Evolutionary conservation across 306 rosid species (phyloP).

Genomic region (Cicer cuneatum): DNA sequence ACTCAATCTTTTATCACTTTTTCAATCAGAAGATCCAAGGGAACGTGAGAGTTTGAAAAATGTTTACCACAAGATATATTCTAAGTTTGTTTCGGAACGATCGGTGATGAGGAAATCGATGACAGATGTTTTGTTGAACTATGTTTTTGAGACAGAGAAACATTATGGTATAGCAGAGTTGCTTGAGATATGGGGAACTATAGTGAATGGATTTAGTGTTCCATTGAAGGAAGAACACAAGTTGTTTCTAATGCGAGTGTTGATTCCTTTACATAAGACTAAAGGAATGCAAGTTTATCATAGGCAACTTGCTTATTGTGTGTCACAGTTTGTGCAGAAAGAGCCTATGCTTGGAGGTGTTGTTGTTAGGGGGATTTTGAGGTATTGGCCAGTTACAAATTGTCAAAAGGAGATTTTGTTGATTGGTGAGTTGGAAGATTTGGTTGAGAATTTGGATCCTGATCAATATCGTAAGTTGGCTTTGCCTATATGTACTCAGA

Average conservation of each 20-base stretch:
- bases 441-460: slow-evolving; percentile 75
- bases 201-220: slow-evolving; percentile 81
- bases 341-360: slow-evolving; percentile 88
- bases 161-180: slow-evolving; percentile 76
- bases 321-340: slow-evolving; percentile 85
- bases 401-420: slow-evolving; percentile 78
- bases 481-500: slow-evolving; percentile 67
- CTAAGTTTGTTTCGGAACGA: slow-evolving; percentile 58
- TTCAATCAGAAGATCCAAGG: slow-evolving; percentile 79
- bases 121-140: slow-evolving; percentile 68
- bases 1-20: slow-evolving; percentile 60
- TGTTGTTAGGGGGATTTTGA: slow-evolving; percentile 74
- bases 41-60: slow-evolving; percentile 80
- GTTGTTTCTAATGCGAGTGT: slow-evolving; percentile 79
- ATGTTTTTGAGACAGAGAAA: slow-evolving; percentile 67
- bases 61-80: slow-evolving; percentile 69
- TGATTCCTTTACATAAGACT: slow-evolving; percentile 81
- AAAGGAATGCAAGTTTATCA: slow-evolving; percentile 73
- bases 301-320: slow-evolving; percentile 78
- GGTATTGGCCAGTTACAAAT: slow-evolving; percentile 84
- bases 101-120: slow-evolving; percentile 79
- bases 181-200: slow-evolving; percentile 95
- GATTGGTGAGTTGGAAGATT: slow-evolving; percentile 82
- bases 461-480: slow-evolving; percentile 79
- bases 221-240: slow-evolving; percentile 92